Evolutionary conservation across 345 rosid species (phyloP).

Genomic region (Gossypium rotundifolium): DNA sequence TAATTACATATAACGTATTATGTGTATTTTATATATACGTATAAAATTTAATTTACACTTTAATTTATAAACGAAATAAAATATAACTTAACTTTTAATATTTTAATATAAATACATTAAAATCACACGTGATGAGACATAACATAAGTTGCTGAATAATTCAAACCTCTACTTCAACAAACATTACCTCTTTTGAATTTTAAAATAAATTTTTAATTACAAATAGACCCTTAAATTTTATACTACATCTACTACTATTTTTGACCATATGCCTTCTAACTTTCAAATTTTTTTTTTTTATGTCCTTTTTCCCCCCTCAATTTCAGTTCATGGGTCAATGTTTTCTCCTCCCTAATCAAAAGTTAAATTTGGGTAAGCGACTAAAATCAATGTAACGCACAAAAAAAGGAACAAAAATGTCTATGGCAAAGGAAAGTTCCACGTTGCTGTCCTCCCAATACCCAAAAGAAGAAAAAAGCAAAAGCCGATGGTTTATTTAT

Average conservation of each 20-base stretch:
- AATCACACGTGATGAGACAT: too few relatives aligned
- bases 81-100: rapidly evolving
- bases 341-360: not conserved
- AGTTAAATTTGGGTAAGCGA: not conserved
- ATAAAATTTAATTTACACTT: rapidly evolving
- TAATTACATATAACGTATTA: rapidly evolving
- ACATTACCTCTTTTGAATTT: too few relatives aligned
- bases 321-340: conserved; percentile 17
- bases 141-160: too few relatives aligned
- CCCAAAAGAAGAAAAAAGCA: not conserved
- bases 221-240: not conserved
- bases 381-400: not conserved
- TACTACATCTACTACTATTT: not conserved
- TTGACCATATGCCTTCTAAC: not conserved
- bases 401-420: not conserved
- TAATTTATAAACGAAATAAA: rapidly evolving
- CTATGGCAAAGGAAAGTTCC: conserved; percentile 3
- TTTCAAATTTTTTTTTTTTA: not conserved
- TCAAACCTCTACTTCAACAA: too few relatives aligned
- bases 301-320: not conserved
- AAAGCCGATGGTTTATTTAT: not conserved
- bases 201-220: too few relatives aligned
- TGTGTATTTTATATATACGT: rapidly evolving
- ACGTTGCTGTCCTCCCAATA: not conserved
- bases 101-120: too few relatives aligned